Base-by-base conservation (phyloP, 108 stramenopile species). In the Stephanodiscus minutulus region DNA sequence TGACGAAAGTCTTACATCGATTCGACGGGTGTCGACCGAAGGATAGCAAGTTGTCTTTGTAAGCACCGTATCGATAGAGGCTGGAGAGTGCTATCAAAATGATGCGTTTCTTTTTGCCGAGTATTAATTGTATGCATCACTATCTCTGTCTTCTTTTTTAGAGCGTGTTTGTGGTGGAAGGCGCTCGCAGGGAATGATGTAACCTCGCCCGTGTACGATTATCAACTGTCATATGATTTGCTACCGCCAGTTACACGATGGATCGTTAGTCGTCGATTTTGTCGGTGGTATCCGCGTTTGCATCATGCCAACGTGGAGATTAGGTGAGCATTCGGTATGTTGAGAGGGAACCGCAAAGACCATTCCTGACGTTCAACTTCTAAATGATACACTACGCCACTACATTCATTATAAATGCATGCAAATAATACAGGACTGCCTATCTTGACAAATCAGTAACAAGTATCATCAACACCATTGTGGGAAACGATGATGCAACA, bases 241-340 rank as follows among this genome's bases (percentile, higher is more conserved):
- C 67, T 91, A 56, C 90, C 90, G n/a, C 66, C 75, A 5, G 63
- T 73, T 6, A 79, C 84, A 9, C 59, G 90, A 61, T 69, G 70
- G 68, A 52, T 88, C 20, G 81, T 85, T 21, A 54, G 58, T 22
- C 48, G 37, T 17, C 66, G 61, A 36, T 17, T 91, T 13, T 62
- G 35, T 46, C 50, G 73, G 21, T 77, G 74, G 25, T 91, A 77
- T 76, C 90, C 90, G 0, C 76, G 90, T 17, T 62, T 91, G 50
- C 86, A 87, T 67, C 90, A 91, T 66, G 86, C 79, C 54, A 91
- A 89, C 66, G 83, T 91, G 22, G 90, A 91, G 74, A 66, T 87
- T 66, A 64, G 76, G 76, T 70, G 55, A 59, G 76, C 55, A 53
- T 31, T 0, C 12, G 5, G 17, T 15, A n/a, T 1, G 13, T 17